A percentile compares a stretch with the other conserved stretches of the same genome.
Evolutionary conservation across 139 green algal species (phyloP).

Genomic region (Microglena sp.): DNA sequence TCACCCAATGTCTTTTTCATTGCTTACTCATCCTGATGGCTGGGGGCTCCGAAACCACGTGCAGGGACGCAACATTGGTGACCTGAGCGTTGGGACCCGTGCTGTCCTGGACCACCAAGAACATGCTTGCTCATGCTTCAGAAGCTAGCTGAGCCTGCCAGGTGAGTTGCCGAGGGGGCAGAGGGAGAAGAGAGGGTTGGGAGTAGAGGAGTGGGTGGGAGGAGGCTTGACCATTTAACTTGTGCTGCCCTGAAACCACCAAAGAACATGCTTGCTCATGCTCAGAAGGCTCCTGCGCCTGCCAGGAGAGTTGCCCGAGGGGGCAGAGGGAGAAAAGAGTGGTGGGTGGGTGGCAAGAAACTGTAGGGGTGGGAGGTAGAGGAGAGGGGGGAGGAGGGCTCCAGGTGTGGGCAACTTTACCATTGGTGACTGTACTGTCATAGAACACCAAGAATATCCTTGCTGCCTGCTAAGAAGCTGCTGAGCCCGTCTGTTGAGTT

Average conservation of each 20-base stretch:
- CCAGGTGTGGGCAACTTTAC: too few species aligned
- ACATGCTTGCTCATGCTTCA: conserved; percentile 72
- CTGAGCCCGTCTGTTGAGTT: too few species aligned
- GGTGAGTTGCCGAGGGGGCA: conserved; percentile 28
- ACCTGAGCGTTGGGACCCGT: conserved; percentile 90
- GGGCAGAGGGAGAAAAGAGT: too few species aligned
- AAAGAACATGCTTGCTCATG: not conserved
- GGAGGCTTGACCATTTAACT: not conserved
- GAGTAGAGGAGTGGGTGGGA: not conserved
- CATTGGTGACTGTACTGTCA: too few species aligned
- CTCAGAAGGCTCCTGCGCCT: not conserved
- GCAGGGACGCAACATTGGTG: conserved; percentile 50
- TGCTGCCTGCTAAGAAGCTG: too few species aligned
- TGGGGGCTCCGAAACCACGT: not conserved
- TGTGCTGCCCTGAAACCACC: not conserved
- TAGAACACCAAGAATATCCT: too few species aligned
- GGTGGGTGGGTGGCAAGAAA: too few species aligned
- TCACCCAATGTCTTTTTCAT: too few species aligned
- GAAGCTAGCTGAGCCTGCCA: conserved; percentile 68
- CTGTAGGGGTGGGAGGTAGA: too few species aligned
- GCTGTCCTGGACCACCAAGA: conserved; percentile 78
- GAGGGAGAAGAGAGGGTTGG: not conserved
- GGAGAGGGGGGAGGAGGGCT: too few species aligned
- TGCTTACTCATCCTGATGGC: not conserved
- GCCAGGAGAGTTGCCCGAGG: not conserved